Conservation (phyloP, 2,329 filamentous ascomycete species). For the Aspergillus awamori region DNA sequence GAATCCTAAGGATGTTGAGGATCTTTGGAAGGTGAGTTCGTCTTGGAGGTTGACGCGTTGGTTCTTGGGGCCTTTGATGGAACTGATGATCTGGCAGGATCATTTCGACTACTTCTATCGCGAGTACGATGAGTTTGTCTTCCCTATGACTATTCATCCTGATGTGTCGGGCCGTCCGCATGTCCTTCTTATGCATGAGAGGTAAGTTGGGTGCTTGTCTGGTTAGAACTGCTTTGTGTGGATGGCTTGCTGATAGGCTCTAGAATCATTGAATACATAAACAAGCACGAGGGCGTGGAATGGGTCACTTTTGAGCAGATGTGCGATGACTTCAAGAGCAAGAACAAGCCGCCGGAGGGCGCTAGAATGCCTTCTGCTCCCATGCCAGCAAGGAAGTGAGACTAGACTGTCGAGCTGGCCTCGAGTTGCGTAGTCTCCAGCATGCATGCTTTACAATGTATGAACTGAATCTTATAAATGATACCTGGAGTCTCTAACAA, state of each 20-base stretch:
- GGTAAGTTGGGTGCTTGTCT: slow-evolving; percentile 46
- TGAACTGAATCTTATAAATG: not conserved
- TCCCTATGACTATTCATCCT: slow-evolving; percentile 76
- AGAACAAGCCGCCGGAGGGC: slow-evolving; percentile 28
- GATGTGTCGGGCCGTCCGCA: slow-evolving; percentile 73
- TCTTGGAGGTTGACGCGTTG: not conserved
- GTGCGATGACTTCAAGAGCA: slow-evolving; percentile 69
- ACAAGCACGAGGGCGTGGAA: slow-evolving; percentile 56
- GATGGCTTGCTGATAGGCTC: slow-evolving; percentile 4
- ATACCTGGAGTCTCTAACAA: not conserved
- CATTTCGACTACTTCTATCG: slow-evolving; percentile 71
- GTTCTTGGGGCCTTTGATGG: slow-evolving; percentile 41
- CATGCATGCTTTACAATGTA: not conserved
- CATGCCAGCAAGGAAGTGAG: slow-evolving; percentile 11
- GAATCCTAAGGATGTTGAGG: slow-evolving; percentile 60
- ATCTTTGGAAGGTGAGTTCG: slow-evolving; percentile 53
- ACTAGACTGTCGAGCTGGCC: not conserved
- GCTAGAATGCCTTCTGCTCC: slow-evolving; percentile 30
- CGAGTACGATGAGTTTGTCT: slow-evolving; percentile 76
- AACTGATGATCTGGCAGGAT: slow-evolving; percentile 60
- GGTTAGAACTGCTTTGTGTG: slow-evolving; percentile 3
- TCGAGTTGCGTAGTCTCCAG: not conserved
- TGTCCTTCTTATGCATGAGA: slow-evolving; percentile 72
- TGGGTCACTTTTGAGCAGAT: slow-evolving; percentile 66
- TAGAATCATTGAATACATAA: slow-evolving; percentile 69